Evolutionary conservation across 2,329 filamentous ascomycete species (phyloP), one percentile per base, ranked within the genome.

Genomic region (Venturia oleaginea): DNA sequence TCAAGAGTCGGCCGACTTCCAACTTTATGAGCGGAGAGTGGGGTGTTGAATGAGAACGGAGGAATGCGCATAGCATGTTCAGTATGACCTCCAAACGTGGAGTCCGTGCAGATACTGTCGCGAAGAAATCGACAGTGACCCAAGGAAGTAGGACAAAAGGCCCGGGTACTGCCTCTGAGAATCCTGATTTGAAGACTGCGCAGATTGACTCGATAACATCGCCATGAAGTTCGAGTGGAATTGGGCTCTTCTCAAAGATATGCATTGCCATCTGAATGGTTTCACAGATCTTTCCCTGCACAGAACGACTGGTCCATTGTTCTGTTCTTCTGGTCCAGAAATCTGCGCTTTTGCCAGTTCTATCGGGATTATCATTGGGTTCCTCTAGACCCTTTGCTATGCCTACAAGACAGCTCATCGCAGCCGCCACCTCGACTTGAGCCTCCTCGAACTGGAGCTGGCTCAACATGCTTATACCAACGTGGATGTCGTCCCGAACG

Each of bases 191-290:
- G 61, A 93, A 80, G 59, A 92, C 84, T 65, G 81, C 81, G 75
- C 90, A 94, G 40, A 87, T 85, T 4, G 84, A 81, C 70, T 92
- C 89, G 27, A 88, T 81, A 13, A 91, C 82, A 68, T 92, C 90
- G 27, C 84, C 82, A 65, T 83, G 85, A 32, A 65, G 48, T 22
- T 55, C 64, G n/a, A 65, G 48, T 15, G 64, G 42, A 2, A 22
- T 24, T 27, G 37, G 32, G 24, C 37, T 46, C 7, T 38, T 19
- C 22, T 19, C 66, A 59, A 30, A 66, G 62, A 48, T 63, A 7
- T 77, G 30, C 38, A 65, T 27, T 8, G 55, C 61, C 27, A 30
- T 43, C 10, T n/a, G 38, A 22, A 65, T 43, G 40, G 42, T 34
- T 19, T 62, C 22, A n/a, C 37, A 42, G 34, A 63, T 65, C 15